Percentiles rank a stretch among this genome's conserved stretches.
phyloP scores from a whole-genome alignment of 2,329 filamentous ascomycete genomes.

The Penicillium italicum region DNA sequence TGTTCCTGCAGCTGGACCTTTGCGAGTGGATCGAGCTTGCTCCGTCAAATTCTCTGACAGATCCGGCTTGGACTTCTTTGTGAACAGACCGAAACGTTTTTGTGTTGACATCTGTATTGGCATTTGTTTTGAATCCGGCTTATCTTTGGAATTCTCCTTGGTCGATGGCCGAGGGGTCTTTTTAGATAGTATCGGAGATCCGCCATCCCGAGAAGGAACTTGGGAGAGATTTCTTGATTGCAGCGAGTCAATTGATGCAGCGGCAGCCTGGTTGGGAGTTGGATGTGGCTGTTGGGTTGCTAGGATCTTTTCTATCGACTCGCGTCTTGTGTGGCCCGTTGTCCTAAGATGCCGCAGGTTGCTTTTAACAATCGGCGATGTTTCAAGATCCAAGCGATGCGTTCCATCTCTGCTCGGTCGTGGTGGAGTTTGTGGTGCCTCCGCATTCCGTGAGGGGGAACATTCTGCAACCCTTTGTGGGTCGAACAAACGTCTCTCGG shows the following conservation, averaged over 20 bases:
- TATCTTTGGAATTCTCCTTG: constrained; percentile 26
- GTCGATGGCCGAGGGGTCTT: constrained; percentile 39
- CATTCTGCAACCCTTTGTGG: constrained; percentile 15
- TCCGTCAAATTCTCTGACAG: constrained; percentile 49
- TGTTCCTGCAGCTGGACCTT: constrained; percentile 85
- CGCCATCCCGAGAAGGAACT: constrained; percentile 33
- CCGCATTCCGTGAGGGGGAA: constrained; percentile 25
- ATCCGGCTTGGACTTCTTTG: constrained; percentile 65
- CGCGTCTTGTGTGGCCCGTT: constrained; percentile 49
- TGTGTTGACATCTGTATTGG: constrained; percentile 36
- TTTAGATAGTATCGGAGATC: constrained; percentile 29
- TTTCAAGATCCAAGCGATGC: constrained; percentile 55
- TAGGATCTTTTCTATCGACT: constrained; percentile 47
- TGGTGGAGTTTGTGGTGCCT: constrained; percentile 48
- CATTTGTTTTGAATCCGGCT: constrained; percentile 29
- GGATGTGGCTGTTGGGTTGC: constrained; percentile 29
- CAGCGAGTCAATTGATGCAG: constrained; percentile 40
- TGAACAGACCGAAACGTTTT: constrained; percentile 74
- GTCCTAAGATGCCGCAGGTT: constrained; percentile 50
- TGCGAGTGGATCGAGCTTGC: constrained; percentile 58
- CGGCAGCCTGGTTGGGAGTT: constrained; percentile 32
- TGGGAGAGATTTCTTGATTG: constrained; percentile 32
- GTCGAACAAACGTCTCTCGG: constrained; percentile 19
- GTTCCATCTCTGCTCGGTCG: constrained; percentile 68
- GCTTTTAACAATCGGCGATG: constrained; percentile 55